A percentile compares a stretch with the other conserved stretches of the same genome.
phyloP scores from a whole-genome alignment of 2,329 filamentous ascomycete species.

The Sphaerulina vaccinii region DNA sequence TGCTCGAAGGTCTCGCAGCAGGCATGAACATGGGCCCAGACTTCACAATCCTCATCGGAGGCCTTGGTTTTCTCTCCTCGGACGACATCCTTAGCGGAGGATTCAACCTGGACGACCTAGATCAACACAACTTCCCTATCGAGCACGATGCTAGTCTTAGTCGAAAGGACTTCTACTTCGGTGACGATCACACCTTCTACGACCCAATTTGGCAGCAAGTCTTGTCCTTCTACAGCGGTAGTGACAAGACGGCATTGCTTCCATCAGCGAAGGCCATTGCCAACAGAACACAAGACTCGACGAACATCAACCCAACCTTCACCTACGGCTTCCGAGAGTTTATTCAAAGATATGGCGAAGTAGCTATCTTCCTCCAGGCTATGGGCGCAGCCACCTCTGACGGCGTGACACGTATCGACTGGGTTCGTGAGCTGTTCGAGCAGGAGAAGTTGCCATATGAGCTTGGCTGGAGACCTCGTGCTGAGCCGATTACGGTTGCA shows the following conservation, averaged over 20 bases:
- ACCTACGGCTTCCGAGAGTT: conserved; percentile 29
- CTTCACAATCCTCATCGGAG: conserved; percentile 33
- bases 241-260: conserved; percentile 30
- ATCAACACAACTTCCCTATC: conserved; percentile 34
- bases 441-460: conserved; percentile 40
- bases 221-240: conserved; percentile 30
- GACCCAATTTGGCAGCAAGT: conserved; percentile 35
- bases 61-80: conserved; percentile 27
- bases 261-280: conserved; percentile 34
- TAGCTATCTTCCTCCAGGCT: conserved; percentile 39
- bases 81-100: conserved; percentile 20
- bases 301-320: conserved; percentile 35
- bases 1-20: conserved; percentile 29
- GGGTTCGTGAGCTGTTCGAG: conserved; percentile 39
- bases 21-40: conserved; percentile 33
- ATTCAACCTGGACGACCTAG: conserved; percentile 32
- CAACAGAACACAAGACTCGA: conserved; percentile 33
- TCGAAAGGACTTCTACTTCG: conserved; percentile 37
- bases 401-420: conserved; percentile 38
- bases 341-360: conserved; percentile 36
- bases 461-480: conserved; percentile 38
- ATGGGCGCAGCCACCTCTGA: conserved; percentile 37
- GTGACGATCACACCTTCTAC: conserved; percentile 40
- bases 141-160: conserved; percentile 41
- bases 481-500: conserved; percentile 28